Percentiles rank a stretch among this genome's conserved stretches.
Evolutionary conservation across 2,329 filamentous ascomycete species (phyloP).

Genomic region (Calonectria pseudoreteaudii): DNA sequence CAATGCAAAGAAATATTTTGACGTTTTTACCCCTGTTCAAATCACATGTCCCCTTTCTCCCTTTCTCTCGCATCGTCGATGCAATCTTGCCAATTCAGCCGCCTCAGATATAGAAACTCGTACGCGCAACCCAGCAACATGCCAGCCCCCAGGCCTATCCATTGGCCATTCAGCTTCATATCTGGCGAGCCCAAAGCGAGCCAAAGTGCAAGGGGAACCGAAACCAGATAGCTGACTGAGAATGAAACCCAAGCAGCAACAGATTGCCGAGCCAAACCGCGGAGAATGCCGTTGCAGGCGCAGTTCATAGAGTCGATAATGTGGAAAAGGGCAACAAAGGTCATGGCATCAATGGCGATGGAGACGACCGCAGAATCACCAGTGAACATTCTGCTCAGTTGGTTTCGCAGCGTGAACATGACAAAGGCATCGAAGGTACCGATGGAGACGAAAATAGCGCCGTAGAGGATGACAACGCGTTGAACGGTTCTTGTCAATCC

Average conservation of each 20-base stretch:
- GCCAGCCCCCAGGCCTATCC: conserved; percentile 13
- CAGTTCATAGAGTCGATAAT: conserved; percentile 19
- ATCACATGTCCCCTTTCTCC: conserved; percentile 1
- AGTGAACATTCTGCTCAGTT: conserved; percentile 8
- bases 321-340: conserved; percentile 12
- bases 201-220: conserved; percentile 14
- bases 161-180: conserved; percentile 15
- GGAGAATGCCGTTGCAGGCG: conserved; percentile 10
- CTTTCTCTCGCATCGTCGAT: conserved; percentile 13
- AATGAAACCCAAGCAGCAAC: conserved; percentile 19
- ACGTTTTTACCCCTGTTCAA: not conserved
- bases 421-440: conserved; percentile 3
- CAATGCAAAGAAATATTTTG: not conserved
- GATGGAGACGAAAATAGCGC: not conserved
- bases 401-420: conserved; percentile 2
- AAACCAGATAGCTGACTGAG: conserved; percentile 3
- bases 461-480: conserved; percentile 12
- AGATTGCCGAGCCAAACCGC: conserved; percentile 7
- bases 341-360: conserved; percentile 12
- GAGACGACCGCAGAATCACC: not conserved
- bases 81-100: conserved; percentile 12
- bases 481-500: not conserved
- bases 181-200: conserved; percentile 14
- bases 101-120: not conserved
- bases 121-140: conserved; percentile 2